Evolutionary conservation across 208 protist genomes (phyloP).

Genomic region (Trypanosoma avium): DNA sequence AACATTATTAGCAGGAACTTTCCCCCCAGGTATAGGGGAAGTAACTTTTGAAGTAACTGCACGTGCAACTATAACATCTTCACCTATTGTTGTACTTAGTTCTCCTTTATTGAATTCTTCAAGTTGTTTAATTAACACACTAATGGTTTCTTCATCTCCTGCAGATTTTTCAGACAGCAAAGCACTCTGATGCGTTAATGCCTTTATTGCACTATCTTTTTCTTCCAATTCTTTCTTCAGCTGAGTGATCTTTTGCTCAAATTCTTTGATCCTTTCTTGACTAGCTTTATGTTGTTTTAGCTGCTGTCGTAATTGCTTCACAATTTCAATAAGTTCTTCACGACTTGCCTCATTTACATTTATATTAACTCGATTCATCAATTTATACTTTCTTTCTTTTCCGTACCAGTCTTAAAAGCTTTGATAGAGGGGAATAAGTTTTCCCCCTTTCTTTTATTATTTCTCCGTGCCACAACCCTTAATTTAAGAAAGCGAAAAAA

Average conservation of each 20-base stretch:
- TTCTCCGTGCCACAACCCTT: too few species aligned
- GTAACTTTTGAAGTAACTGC: slow-evolving; percentile 16
- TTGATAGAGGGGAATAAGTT: too few species aligned
- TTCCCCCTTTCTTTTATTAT: too few species aligned
- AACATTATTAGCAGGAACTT: too few species aligned
- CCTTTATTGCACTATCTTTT: slow-evolving; percentile 54
- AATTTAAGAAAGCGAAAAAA: too few species aligned
- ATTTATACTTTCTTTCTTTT: background rate
- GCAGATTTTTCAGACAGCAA: slow-evolving; percentile 67
- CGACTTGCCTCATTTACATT: slow-evolving; percentile 22
- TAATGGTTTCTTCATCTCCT: slow-evolving; percentile 77
- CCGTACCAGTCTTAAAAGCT: too few species aligned
- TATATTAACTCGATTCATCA: slow-evolving; percentile 18
- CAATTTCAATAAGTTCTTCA: slow-evolving; percentile 65
- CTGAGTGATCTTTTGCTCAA: slow-evolving; percentile 41
- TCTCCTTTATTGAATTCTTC: slow-evolving; percentile 35
- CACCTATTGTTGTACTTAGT: background rate
- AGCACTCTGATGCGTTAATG: slow-evolving; percentile 49
- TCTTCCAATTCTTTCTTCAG: slow-evolving; percentile 49
- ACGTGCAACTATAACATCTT: slow-evolving; percentile 13
- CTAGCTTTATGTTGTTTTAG: slow-evolving; percentile 27
- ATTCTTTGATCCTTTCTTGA: slow-evolving; percentile 26
- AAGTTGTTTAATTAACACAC: slow-evolving; percentile 57
- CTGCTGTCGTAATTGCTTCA: slow-evolving; percentile 46
- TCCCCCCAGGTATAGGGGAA: background rate